Base-by-base conservation (phyloP, 768 basidiomycete species). In the Podaxis rugospora region DNA sequence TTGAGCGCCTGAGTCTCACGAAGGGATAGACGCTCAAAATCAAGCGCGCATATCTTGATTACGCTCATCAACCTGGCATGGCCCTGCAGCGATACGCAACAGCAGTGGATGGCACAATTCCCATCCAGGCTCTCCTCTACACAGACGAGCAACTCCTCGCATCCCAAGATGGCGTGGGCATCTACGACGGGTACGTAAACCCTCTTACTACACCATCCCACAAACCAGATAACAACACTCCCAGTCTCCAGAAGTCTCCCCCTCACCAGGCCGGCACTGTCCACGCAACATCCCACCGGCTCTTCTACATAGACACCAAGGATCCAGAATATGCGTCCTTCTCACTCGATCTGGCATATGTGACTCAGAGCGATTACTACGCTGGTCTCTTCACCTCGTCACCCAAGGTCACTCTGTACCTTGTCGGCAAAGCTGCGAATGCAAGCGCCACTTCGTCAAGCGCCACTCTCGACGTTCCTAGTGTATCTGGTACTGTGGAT, bases 331-430 rank as follows among this genome's bases (percentile, higher is more conserved):
- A 74, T 1, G 72, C 81, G 40, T 95, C 93, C 0, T 88, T 94
- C 67, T 76, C 80, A 11, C 68, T 96, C 62, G 81, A 49, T 5
- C 11, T 49, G 47, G 47, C 47, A 25, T 40, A 75, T 64, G 78
- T 98, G 51, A 74, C 75, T 0, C 88, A 88, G 67, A 96, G 95
- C 1, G 93, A 97, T 57, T 82, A 89, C 72, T 98, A 96, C 69
- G 87, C 88, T 3, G 94, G 96, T 1, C 83, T 98, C 54, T 90
- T 98, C 79, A 90, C 84, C 56, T 94, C 92, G 2, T 93, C 90
- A 0, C 68, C 96, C 1, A 99, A 99, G 73, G 81, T 96, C 59
- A 95, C 96, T 1, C 75, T 65, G 21, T 52, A 65, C 32, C 53
- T 65, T 9, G 25, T 55, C 1, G 51, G 47, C 3, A 50, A 58